Evolutionary conservation across 2,329 filamentous ascomycete species (phyloP).

Genomic region (Curvularia hawaiiensis): DNA sequence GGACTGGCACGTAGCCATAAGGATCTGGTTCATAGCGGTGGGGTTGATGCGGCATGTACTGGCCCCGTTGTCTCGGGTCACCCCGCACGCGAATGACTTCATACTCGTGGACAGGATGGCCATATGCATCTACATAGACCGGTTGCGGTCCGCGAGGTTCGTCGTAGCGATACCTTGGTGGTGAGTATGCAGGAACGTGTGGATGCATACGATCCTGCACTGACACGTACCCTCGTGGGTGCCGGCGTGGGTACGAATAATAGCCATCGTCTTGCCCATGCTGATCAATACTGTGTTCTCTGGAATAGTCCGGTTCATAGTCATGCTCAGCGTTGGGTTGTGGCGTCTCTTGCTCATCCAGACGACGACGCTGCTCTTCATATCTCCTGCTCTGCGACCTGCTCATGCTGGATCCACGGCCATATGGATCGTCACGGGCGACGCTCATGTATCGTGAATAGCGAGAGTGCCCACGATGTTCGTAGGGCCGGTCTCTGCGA

Average conservation of each 20-base stretch:
- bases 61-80: constrained; percentile 22
- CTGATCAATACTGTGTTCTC: constrained; percentile 42
- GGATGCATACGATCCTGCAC: constrained; percentile 37
- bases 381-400: constrained; percentile 45
- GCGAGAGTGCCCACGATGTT: constrained; percentile 40
- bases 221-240: constrained; percentile 41
- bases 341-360: constrained; percentile 45
- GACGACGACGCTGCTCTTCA: constrained; percentile 43
- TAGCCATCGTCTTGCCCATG: constrained; percentile 34
- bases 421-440: constrained; percentile 42
- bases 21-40: constrained; percentile 37
- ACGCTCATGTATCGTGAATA: constrained; percentile 46
- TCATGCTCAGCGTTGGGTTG: constrained; percentile 39
- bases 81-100: constrained; percentile 41
- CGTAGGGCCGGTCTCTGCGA: constrained; percentile 40
- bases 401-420: constrained; percentile 42
- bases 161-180: constrained; percentile 39
- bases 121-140: constrained; percentile 42
- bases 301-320: constrained; percentile 36
- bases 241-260: constrained; percentile 25
- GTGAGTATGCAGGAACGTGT: constrained; percentile 32
- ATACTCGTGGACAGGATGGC: constrained; percentile 36
- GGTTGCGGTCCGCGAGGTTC: constrained; percentile 35
- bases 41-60: constrained; percentile 22
- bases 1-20: constrained; percentile 37